These are phyloP conservation scores for Alternaria viburni DNA, from an alignment of 2,329 filamentous ascomycete genomes.

Conservation along the genomic window DNA sequence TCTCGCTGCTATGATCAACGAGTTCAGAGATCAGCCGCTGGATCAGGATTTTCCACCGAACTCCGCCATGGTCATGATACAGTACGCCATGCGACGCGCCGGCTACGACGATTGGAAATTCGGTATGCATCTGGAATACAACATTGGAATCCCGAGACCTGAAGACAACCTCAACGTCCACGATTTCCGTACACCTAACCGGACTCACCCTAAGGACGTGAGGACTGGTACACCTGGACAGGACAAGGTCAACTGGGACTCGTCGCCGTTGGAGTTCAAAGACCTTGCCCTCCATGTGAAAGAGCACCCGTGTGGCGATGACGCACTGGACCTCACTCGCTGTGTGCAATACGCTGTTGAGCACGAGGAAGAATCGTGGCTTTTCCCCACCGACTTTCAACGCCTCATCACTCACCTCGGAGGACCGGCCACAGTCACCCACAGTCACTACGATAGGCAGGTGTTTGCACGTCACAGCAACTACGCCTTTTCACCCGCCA, in stretches of 20 bases:
- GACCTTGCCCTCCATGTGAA: constrained; percentile 30
- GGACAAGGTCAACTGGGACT: constrained; percentile 10
- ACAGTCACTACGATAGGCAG: constrained; percentile 24
- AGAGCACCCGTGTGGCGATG: constrained; percentile 25
- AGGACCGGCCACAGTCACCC: constrained; percentile 15
- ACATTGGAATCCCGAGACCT: constrained; percentile 2
- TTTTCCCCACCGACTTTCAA: constrained; percentile 31
- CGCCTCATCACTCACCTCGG: constrained; percentile 27
- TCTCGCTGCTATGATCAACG: constrained; percentile 23
- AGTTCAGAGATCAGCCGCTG: constrained; percentile 12
- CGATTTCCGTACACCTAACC: constrained; percentile 25
- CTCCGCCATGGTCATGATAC: constrained; percentile 28
- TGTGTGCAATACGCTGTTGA: constrained; percentile 30
- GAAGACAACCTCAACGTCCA: constrained; percentile 22
- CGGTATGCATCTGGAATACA: constrained; percentile 9
- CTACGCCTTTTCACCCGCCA: not conserved
- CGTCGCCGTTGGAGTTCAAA: constrained; percentile 25
- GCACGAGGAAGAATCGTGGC: constrained; percentile 30
- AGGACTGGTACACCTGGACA: not conserved
- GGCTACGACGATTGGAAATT: constrained; percentile 21
- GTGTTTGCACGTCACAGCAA: constrained; percentile 22
- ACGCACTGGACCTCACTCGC: constrained; percentile 38
- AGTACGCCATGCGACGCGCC: constrained; percentile 27
- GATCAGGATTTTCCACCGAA: constrained; percentile 9
- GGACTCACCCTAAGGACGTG: constrained; percentile 17